Evolutionary conservation across 2,329 filamentous ascomycete genomes (phyloP).

Genomic region (Fusarium concolor): DNA sequence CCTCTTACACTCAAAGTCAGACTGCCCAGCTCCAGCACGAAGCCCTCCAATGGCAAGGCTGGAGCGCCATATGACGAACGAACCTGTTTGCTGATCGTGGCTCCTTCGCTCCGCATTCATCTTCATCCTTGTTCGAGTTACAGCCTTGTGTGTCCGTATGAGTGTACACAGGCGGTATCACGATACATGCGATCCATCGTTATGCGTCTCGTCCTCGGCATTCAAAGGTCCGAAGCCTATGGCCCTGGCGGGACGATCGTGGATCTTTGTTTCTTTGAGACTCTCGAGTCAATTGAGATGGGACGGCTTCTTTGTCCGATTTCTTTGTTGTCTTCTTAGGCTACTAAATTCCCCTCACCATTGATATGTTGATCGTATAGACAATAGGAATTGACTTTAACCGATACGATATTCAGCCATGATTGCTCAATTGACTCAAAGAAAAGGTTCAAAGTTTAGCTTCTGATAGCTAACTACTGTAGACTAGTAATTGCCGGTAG

Average conservation of each 20-base stretch:
- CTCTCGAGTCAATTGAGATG: conserved; percentile 9
- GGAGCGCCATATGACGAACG: conserved; percentile 22
- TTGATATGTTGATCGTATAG: conserved; percentile 12
- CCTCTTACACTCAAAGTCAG: conserved; percentile 27
- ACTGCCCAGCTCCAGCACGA: conserved; percentile 3
- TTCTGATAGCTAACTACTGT: conserved; percentile 7
- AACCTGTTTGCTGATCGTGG: conserved; percentile 33
- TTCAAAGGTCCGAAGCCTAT: conserved; percentile 25
- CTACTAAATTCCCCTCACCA: conserved; percentile 9
- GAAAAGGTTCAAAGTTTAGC: conserved; percentile 23
- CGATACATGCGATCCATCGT: conserved; percentile 17
- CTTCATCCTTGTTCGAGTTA: conserved; percentile 26
- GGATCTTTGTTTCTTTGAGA: conserved; percentile 24
- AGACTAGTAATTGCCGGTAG: conserved; percentile 36
- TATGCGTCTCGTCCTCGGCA: conserved; percentile 17
- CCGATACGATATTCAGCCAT: conserved; percentile 17
- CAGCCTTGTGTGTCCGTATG: conserved; percentile 5
- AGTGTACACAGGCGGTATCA: neutral
- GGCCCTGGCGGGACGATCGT: conserved; percentile 15
- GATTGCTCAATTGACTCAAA: conserved; percentile 25
- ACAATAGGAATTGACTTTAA: conserved; percentile 34
- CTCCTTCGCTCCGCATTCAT: conserved; percentile 18
- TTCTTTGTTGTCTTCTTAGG: conserved; percentile 6
- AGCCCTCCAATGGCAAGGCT: conserved; percentile 27
- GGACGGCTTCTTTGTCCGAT: conserved; percentile 14